These are phyloP conservation scores for Ogataea paraovalis DNA, from an alignment of 805 yeast species.

Conservation along the genomic window DNA sequence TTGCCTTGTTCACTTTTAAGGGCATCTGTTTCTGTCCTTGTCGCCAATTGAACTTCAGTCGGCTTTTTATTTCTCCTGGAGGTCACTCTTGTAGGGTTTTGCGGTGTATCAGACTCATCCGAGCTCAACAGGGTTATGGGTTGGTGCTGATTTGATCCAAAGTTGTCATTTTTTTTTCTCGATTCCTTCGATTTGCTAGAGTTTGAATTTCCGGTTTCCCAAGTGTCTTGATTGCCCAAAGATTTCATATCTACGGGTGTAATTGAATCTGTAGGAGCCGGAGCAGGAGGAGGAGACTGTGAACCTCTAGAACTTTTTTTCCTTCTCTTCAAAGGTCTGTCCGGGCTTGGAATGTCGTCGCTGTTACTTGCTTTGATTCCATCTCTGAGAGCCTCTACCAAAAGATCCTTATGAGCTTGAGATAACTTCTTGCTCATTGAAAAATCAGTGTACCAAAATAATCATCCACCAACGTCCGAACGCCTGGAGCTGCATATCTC, in stretches of 20 bases:
- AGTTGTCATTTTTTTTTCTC: background rate
- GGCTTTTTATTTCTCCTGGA: too few species aligned
- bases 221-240: background rate
- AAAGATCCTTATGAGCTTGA: slow-evolving; percentile 19
- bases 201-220: background rate
- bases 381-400: slow-evolving; percentile 17
- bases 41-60: too few species aligned
- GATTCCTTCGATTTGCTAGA: background rate
- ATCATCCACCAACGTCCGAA: too few species aligned
- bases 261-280: background rate
- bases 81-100: too few species aligned
- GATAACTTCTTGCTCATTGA: slow-evolving; percentile 16
- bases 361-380: slow-evolving; percentile 3
- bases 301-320: slow-evolving; percentile 4
- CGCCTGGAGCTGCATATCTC: too few species aligned
- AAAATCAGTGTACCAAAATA: too few species aligned
- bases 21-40: too few species aligned
- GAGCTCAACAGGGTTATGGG: background rate
- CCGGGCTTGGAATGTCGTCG: background rate
- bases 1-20: too few species aligned
- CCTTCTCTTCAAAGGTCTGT: slow-evolving; percentile 23
- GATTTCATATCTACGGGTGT: too few species aligned
- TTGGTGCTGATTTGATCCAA: background rate
- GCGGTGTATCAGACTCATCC: background rate
- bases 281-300: background rate